phyloP scores from a whole-genome alignment of 2,329 filamentous ascomycete species.

The Penicillium brasilianum region DNA sequence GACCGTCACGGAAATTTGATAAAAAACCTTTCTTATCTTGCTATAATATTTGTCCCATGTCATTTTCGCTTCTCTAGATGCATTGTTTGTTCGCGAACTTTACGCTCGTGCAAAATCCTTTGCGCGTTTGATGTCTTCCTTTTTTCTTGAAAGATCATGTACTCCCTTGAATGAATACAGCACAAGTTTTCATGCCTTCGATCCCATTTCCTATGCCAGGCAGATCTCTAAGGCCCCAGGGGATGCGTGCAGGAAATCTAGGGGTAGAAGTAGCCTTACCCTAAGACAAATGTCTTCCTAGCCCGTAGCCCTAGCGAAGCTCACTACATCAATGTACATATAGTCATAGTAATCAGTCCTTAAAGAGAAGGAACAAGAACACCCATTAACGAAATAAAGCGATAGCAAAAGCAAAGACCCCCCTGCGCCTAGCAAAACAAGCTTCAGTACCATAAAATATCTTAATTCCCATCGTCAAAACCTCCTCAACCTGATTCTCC shows the following conservation, averaged over 20 bases:
- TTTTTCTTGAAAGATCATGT: constrained; percentile 11
- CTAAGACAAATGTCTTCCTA: too few species aligned
- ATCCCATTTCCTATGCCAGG: too few species aligned
- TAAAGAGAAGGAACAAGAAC: too few species aligned
- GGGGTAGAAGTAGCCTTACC: too few species aligned
- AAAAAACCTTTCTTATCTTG: constrained; percentile 19
- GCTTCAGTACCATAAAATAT: too few species aligned
- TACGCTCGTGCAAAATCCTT: constrained; percentile 24
- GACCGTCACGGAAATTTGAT: constrained; percentile 27
- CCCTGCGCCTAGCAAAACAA: background rate
- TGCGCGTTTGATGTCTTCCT: constrained; percentile 15
- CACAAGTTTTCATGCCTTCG: background rate
- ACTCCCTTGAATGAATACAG: constrained; percentile 4
- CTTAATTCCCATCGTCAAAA: background rate
- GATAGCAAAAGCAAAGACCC: background rate
- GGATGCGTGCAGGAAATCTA: too few species aligned
- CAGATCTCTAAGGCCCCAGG: too few species aligned
- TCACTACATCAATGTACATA: too few species aligned
- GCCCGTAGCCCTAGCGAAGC: too few species aligned
- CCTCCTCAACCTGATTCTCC: constrained; percentile 11
- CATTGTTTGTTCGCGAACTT: constrained; percentile 28
- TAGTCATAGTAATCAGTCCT: too few species aligned
- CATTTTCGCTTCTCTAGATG: constrained; percentile 22
- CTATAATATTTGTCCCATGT: constrained; percentile 19
- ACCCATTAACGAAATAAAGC: too few species aligned